Evolutionary conservation across 306 rosid species (phyloP).

Genomic region (Sphenostylis stenocarpa): DNA sequence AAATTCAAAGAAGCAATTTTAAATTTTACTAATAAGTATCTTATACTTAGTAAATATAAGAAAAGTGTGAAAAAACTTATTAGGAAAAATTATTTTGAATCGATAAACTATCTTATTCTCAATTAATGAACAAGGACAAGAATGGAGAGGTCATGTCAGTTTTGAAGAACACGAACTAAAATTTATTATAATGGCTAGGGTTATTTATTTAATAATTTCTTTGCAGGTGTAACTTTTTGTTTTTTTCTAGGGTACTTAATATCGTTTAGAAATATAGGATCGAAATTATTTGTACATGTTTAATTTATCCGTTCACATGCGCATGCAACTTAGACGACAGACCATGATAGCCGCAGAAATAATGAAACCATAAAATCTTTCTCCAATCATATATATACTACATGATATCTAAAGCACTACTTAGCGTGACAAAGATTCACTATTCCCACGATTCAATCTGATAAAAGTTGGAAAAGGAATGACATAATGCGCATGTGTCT

Average conservation of each 20-base stretch:
- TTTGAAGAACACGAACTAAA: too few species aligned
- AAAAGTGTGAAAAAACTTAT: background rate
- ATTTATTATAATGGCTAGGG: background rate
- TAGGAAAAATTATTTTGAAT: background rate
- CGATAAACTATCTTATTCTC: background rate
- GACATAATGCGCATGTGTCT: background rate
- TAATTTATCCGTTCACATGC: conserved; percentile 15
- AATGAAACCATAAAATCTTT: conserved; percentile 24
- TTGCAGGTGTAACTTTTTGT: background rate
- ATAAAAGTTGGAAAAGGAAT: background rate
- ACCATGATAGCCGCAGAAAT: background rate
- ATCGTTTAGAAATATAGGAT: background rate
- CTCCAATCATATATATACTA: background rate
- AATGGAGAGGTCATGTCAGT: too few species aligned
- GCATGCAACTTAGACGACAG: background rate
- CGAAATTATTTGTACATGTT: background rate
- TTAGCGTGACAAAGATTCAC: conserved; percentile 31
- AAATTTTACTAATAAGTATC: background rate
- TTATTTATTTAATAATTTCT: background rate
- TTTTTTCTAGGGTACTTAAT: background rate
- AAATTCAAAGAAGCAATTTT: background rate
- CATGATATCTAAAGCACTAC: background rate
- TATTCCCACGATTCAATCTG: background rate
- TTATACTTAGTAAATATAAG: background rate
- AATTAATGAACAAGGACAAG: background rate